Evolutionary conservation across 2,329 filamentous ascomycete species (phyloP), one percentile per base, ranked within the genome.

Genomic region (Dothideomycetes sp.): DNA sequence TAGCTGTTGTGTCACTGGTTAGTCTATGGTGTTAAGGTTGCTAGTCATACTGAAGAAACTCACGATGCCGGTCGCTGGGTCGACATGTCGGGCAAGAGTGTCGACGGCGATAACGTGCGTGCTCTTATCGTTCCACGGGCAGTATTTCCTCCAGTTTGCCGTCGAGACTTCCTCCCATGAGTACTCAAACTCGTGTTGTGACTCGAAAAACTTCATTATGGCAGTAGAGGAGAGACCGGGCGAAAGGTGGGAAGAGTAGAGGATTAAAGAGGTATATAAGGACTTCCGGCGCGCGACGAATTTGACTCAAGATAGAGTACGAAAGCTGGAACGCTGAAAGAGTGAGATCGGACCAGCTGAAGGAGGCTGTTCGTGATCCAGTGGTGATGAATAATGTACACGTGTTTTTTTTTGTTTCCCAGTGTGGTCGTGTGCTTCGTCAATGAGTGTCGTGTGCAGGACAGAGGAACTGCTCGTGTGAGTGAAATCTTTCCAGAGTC

Each of bases 91-190:
- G 38, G 79, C 81, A 53, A 98, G 65, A 11, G 89, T 96, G 67
- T 98, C 91, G 55, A 96, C 91, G 50, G 86, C 88, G 49, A 93
- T 79, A 50, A 98, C 91, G 63, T 98, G 91, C 31, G 87, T 85
- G n/a, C 84, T 88, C 67, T 94, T 91, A 62, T 95, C 84, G 69
- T 98, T 98, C 89, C 91, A 96, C 15, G 89, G 89, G 56, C 86
- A 93, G 67, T 98, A 98, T 64, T 98, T 98, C 52, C 80, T 82
- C 91, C 91, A 98, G 73, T 98, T 98, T 59, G 84, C 87, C 11
- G 86, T 87, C 18, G 87, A 94, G 27, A 98, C 91, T 63, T 96
- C 89, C 57, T 94, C 86, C 91, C 91, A 98, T 34, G 89, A 94
- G 72, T 98, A 98, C 68, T 94, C 75, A 67, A 93, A 98, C 45